phyloP scores from a whole-genome alignment of 495 filamentous ascomycete species.

The Barbatosphaeria neglecta region DNA sequence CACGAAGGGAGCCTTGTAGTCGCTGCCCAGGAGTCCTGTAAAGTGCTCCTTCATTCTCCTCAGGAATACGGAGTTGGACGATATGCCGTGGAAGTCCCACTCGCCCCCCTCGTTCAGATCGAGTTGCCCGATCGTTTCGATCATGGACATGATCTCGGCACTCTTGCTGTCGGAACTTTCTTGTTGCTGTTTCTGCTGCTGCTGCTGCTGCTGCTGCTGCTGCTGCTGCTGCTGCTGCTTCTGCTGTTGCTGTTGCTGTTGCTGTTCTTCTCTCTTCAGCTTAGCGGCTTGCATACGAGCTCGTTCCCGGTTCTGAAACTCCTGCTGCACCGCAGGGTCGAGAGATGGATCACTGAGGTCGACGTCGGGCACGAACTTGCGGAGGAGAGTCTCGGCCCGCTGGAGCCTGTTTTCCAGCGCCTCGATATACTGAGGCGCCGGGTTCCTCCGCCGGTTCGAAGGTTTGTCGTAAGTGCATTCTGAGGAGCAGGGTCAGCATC shows the following conservation, averaged over 20 bases:
- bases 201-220: conserved; percentile 17
- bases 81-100: conserved; percentile 92
- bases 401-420: conserved; percentile 75
- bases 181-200: conserved; percentile 1
- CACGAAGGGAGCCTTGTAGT: conserved; percentile 35
- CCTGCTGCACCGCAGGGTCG: conserved; percentile 54
- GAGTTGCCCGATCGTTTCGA: conserved; percentile 75
- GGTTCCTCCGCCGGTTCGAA: conserved; percentile 88
- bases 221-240: conserved; percentile 9
- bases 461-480: conserved; percentile 98
- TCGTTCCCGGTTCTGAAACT: conserved; percentile 37
- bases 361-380: conserved; percentile 70
- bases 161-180: conserved; percentile 50
- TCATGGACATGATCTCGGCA: conserved; percentile 84
- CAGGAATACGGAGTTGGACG: conserved; percentile 82
- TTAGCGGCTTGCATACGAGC: conserved; percentile 23
- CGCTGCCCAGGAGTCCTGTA: conserved; percentile 45
- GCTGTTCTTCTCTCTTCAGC: conserved; percentile 15
- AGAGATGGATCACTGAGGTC: conserved; percentile 75
- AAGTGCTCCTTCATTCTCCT: conserved; percentile 77
- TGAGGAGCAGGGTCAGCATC: conserved; percentile 32
- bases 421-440: conserved; percentile 90
- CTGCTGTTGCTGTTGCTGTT: conserved; percentile 3
- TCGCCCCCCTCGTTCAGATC: conserved; percentile 86
- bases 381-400: conserved; percentile 70